Evolutionary conservation across 2,329 filamentous ascomycete species (phyloP), one percentile per base, ranked within the genome.

Genomic region (Sarocladium oryzae): DNA sequence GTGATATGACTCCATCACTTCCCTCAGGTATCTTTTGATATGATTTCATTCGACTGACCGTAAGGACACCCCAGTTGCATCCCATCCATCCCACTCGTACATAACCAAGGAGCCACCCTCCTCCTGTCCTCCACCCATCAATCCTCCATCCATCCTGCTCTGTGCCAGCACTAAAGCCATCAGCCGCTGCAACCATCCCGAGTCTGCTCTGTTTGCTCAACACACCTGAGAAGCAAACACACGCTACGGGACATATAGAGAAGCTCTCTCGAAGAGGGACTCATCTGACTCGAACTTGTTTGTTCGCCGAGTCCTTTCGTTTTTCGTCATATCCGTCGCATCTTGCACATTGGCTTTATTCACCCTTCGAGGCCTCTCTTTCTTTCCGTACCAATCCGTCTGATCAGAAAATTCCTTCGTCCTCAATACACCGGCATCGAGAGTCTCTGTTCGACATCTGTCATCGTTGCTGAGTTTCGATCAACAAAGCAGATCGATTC

Each of bases 221-320:
- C 21, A 20, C 15, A 11, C 10, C 20, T 23, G 37, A 20, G 20
- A 20, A 40, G 37, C 16, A 40, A n/a, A 40, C 16, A 40, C 16
- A 21, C 37, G 15, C 7, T 10, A 10, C 5, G 11, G 33, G 11
- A 36, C 33, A 36, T n/a, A 36, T n/a, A 32, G 8, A 36, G 8
- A 36, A 11, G n/a, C 33, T 15, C 33, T 15, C 15, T 21, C 37
- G 7, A 24, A 4, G n/a, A 28, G 13, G n/a, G 3, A 15, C 43
- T 48, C 43, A 48, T 48, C 26, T 48, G 43, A 48, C 43, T 48
- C 18, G 26, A 32, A 20, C 28, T 48, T 45, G 40, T 20, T 28
- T 9, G 40, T 4, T 18, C 21, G 21, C 23, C 33, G 49, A 38
- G 20, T 40, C 35, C 23, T 50, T n/a, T 13, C n/a, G 33, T 41